Base-by-base conservation (phyloP, 257 asterid species). In the Scutellaria galericulata region DNA sequence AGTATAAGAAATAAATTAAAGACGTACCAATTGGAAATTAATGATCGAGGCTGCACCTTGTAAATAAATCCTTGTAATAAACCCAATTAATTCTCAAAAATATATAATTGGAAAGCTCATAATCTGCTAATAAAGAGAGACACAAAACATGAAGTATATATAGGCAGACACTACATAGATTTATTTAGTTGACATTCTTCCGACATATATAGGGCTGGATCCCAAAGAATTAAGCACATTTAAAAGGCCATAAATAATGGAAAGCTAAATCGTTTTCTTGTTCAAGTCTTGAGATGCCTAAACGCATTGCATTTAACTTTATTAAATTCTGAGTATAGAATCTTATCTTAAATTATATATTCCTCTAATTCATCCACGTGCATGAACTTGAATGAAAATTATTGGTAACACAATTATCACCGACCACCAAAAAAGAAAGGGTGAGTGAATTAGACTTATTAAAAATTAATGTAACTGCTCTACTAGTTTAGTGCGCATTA, bases 231-330 rank as follows among this genome's bases (percentile, higher is more conserved):
- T 31, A 31, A 7, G 66, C 78, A 72, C 74, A 72, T 72, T 72
- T 78, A 7, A 77, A 64, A 57, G 9, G 64, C 68, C 55, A 44
- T 45, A 9, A 8, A 14, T 3, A 50, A 62, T 4, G 14, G 4
- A 46, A 2, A 46, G 67, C 37, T 2, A 3, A 31, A 31, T 31
- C 37, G 5, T 31, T 4, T 31, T 31, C 37, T 31, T 31, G 37
- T 31, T 31, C 4, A 5, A 31, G 37, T 31, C 37, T 4, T 4
- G 51, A 70, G 40, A 65, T 31, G 37, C 37, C 37, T 31, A 31
- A 41, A 64, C 67, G 50, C 63, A 74, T 64, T 50, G 74, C 76
- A 68, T 64, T 35, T 39, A 57, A 62, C 77, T 74, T 75, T 39
- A 12, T 3, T 7, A 35, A 55, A 64, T 60, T 44, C 75, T 31